These are phyloP conservation scores for Rhynchosporium graminicola DNA, from an alignment of 2,329 filamentous ascomycete genomes.

Conservation along the genomic window DNA sequence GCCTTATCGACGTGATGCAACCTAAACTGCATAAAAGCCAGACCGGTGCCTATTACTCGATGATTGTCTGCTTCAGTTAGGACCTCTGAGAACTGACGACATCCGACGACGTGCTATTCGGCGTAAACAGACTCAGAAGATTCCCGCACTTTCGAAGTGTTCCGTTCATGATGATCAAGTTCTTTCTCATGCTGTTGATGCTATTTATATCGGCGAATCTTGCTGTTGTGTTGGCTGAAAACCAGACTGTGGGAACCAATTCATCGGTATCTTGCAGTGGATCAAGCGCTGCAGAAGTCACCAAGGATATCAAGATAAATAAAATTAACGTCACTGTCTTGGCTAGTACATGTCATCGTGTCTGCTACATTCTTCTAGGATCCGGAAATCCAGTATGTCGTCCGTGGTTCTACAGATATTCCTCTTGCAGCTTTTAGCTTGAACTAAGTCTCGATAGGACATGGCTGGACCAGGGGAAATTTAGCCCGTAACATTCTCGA, in stretches of 20 bases:
- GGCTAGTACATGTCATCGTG: background rate
- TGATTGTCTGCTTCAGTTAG: too few relatives aligned
- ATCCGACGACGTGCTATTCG: too few relatives aligned
- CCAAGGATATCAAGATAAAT: background rate
- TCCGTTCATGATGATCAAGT: too few relatives aligned
- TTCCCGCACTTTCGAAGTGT: too few relatives aligned
- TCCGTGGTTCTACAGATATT: background rate
- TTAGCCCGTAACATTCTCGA: background rate
- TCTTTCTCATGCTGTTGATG: background rate
- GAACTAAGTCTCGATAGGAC: background rate
- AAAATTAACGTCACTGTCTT: background rate
- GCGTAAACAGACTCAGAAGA: too few relatives aligned
- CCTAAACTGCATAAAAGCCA: too few relatives aligned
- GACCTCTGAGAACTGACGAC: too few relatives aligned
- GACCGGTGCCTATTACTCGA: too few relatives aligned
- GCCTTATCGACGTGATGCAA: too few relatives aligned
- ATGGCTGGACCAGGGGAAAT: conserved; percentile 1
- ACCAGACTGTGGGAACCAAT: background rate
- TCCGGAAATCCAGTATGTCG: conserved; percentile 2
- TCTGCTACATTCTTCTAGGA: background rate
- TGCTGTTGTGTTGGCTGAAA: background rate
- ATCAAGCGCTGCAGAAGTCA: background rate
- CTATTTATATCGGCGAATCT: background rate
- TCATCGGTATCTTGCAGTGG: background rate
- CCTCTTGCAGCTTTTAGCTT: background rate